Conservation (phyloP, 116 monocot genomes). For the Phalaenopsis hybrid region DNA sequence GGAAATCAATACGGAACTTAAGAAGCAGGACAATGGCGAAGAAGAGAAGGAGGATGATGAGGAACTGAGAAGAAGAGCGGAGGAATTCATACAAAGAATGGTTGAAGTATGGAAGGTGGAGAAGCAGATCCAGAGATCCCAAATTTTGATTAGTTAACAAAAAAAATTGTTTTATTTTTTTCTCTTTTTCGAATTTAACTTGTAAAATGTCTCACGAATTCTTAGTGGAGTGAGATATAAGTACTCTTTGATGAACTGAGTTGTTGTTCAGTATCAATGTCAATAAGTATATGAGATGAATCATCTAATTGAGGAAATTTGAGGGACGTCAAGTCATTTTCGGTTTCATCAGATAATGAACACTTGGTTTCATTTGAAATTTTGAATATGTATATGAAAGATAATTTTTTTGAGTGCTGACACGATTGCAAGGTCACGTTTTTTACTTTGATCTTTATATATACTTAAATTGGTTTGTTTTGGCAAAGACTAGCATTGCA, state of each 20-base stretch:
- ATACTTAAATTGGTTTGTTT: too few species aligned
- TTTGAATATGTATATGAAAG: too few species aligned
- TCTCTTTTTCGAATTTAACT: not conserved
- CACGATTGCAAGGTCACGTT: too few species aligned
- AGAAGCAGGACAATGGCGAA: not conserved
- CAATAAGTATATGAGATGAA: not conserved
- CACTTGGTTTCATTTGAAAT: too few species aligned
- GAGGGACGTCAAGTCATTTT: too few species aligned
- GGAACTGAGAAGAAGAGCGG: not conserved
- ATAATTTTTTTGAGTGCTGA: too few species aligned
- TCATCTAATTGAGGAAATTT: not conserved
- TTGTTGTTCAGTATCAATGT: not conserved
- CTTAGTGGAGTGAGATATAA: not conserved
- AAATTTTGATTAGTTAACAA: not conserved
- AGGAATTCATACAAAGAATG: conserved; percentile 6
- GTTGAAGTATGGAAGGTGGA: not conserved
- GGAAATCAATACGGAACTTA: too few species aligned
- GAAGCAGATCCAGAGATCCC: not conserved
- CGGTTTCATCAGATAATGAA: too few species aligned
- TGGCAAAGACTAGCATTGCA: too few species aligned
- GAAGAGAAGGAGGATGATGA: not conserved
- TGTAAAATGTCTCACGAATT: not conserved
- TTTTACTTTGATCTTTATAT: too few species aligned
- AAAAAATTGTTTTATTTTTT: too few species aligned
- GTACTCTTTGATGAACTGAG: not conserved